A percentile compares a stretch with the other conserved stretches of the same genome.
Evolutionary conservation across 2,329 filamentous ascomycete genomes (phyloP).

Genomic region (Paecilomyces variotii): DNA sequence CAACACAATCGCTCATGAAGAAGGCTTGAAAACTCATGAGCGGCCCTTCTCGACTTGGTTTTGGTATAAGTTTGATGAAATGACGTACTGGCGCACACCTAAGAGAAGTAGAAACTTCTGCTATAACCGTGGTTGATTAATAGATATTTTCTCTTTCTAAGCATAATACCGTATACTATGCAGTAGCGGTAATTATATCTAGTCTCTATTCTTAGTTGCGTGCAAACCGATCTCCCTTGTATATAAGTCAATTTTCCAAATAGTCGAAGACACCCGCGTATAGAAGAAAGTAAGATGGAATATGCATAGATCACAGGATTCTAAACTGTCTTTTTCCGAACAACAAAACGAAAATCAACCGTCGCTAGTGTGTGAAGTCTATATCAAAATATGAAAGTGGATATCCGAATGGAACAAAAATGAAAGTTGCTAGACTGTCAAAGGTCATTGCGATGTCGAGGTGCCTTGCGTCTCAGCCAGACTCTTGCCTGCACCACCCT

Average conservation of each 20-base stretch:
- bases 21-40: no score
- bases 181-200: background rate
- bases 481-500: conserved; percentile 50
- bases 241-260: background rate
- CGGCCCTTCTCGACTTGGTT: no score
- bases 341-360: background rate
- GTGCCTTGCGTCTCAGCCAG: conserved; percentile 14
- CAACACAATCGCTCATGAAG: no score
- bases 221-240: background rate
- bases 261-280: background rate
- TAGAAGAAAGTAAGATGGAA: background rate
- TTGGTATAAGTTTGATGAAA: no score
- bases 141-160: no score
- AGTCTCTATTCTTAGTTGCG: background rate
- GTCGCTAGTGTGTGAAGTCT: background rate
- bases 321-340: background rate
- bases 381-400: background rate
- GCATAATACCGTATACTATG: background rate
- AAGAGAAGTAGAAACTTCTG: no score
- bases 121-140: no score
- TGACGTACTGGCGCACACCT: no score
- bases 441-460: background rate
- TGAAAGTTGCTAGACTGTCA: background rate
- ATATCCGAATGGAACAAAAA: background rate
- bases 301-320: background rate